Evolutionary conservation across 1,284 basidiomycete genomes (phyloP).

Genomic region (Heliocybe sulcata): DNA sequence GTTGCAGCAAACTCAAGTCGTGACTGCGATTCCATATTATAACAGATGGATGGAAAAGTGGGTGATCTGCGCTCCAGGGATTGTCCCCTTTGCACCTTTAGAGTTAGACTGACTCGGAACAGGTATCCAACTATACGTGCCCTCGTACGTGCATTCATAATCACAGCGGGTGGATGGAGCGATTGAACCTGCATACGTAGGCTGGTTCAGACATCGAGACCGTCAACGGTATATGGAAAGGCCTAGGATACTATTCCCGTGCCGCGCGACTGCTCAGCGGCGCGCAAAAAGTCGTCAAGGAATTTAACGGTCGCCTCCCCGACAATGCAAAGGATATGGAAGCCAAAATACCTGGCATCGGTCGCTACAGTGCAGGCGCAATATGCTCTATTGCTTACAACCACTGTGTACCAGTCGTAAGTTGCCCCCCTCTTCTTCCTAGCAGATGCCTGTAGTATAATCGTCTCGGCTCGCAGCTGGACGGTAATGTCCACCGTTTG

Average conservation of each 20-base stretch:
- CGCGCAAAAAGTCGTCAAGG: constrained; percentile 68
- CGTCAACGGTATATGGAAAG: constrained; percentile 86
- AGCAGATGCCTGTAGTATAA: not conserved
- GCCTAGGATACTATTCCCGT: constrained; percentile 88
- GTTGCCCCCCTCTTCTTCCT: constrained; percentile 18
- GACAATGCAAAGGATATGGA: constrained; percentile 77
- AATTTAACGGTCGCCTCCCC: constrained; percentile 71
- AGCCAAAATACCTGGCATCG: constrained; percentile 83
- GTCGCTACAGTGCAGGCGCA: constrained; percentile 86
- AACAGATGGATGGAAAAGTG: constrained; percentile 78
- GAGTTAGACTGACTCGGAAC: constrained; percentile 2
- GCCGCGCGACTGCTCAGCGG: constrained; percentile 75
- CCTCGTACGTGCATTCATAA: constrained; percentile 42
- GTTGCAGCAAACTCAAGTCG: constrained; percentile 94
- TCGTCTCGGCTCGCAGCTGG: constrained; percentile 45
- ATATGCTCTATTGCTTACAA: constrained; percentile 90
- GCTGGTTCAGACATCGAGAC: constrained; percentile 74
- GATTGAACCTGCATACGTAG: constrained; percentile 19
- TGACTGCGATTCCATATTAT: constrained; percentile 88
- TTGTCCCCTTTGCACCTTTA: constrained; percentile 7
- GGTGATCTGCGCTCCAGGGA: constrained; percentile 15
- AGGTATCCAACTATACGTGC: constrained; percentile 82
- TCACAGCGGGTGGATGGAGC: not conserved
- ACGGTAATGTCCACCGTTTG: constrained; percentile 87
- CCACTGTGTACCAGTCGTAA: constrained; percentile 74